phyloP scores from a whole-genome alignment of 441 rosid genomes.

The Adansonia grandidieri region DNA sequence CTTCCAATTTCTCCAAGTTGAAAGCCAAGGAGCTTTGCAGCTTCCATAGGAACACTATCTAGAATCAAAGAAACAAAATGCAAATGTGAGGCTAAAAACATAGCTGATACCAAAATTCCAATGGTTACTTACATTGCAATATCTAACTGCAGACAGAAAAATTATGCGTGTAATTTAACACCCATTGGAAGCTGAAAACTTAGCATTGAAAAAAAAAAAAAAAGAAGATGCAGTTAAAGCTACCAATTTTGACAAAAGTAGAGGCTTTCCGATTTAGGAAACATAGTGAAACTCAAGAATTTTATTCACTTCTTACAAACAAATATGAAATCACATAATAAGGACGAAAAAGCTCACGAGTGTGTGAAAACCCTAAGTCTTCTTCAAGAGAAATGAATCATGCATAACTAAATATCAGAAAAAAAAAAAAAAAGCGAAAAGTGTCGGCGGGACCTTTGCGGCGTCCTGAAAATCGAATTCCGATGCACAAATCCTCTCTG shows the following conservation, averaged over 20 bases:
- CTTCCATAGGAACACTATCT: constrained; percentile 45
- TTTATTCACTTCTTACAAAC: background rate
- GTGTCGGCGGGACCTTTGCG: constrained; percentile 48
- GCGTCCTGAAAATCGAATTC: constrained; percentile 32
- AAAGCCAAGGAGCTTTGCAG: constrained; percentile 37
- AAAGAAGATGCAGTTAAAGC: constrained; percentile 8
- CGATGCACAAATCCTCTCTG: constrained; percentile 29
- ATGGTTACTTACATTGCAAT: background rate
- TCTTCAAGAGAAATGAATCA: background rate
- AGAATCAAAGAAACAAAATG: constrained; percentile 16
- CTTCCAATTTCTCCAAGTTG: constrained; percentile 32
- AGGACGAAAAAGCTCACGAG: background rate
- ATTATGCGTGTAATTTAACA: background rate
- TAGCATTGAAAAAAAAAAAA: background rate
- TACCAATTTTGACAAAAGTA: background rate
- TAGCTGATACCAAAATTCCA: background rate
- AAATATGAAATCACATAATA: background rate
- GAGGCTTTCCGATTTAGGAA: background rate
- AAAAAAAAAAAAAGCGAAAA: background rate
- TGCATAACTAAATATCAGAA: background rate
- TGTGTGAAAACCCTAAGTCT: background rate
- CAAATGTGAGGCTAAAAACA: background rate
- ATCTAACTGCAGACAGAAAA: background rate
- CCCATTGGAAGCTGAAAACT: background rate
- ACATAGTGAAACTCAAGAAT: background rate